phyloP scores from a whole-genome alignment of 495 filamentous ascomycete genomes.

The Aspergillus cavernicola region DNA sequence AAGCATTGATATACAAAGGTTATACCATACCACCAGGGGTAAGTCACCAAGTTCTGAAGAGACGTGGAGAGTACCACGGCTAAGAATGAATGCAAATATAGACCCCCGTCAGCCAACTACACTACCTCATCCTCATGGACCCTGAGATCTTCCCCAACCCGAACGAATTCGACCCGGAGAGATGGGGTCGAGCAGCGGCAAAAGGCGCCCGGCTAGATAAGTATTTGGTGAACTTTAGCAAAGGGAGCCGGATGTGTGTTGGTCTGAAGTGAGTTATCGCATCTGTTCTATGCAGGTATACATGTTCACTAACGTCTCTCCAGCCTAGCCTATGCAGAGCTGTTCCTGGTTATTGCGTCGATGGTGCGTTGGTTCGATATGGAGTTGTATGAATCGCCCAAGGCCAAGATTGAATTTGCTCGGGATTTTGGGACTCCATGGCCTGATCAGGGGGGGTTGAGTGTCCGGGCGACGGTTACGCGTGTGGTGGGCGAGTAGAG shows the following conservation, averaged over 20 bases:
- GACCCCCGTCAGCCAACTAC: constrained; percentile 40
- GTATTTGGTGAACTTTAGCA: constrained; percentile 29
- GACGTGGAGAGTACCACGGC: no score
- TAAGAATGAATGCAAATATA: neutral
- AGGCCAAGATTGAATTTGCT: constrained; percentile 25
- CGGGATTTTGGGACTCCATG: constrained; percentile 25
- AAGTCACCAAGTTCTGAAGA: neutral
- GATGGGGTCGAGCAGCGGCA: constrained; percentile 31
- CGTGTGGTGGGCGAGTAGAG: no score
- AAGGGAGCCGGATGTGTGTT: constrained; percentile 25
- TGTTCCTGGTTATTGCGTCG: constrained; percentile 35
- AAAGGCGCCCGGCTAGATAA: constrained; percentile 18
- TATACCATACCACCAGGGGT: constrained; percentile 21
- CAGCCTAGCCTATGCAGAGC: constrained; percentile 44
- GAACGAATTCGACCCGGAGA: constrained; percentile 36
- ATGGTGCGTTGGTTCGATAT: constrained; percentile 38
- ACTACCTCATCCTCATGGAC: constrained; percentile 37
- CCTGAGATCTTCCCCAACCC: constrained; percentile 40
- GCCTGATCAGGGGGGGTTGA: constrained; percentile 12
- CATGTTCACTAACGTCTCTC: neutral
- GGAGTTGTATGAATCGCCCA: constrained; percentile 31
- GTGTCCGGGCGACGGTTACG: constrained; percentile 18
- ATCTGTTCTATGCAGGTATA: neutral
- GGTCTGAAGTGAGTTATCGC: constrained; percentile 24
- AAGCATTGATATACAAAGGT: constrained; percentile 29